These are phyloP conservation scores for Cordyceps javanica DNA, from an alignment of 2,329 filamentous ascomycete genomes.

Conservation along the genomic window DNA sequence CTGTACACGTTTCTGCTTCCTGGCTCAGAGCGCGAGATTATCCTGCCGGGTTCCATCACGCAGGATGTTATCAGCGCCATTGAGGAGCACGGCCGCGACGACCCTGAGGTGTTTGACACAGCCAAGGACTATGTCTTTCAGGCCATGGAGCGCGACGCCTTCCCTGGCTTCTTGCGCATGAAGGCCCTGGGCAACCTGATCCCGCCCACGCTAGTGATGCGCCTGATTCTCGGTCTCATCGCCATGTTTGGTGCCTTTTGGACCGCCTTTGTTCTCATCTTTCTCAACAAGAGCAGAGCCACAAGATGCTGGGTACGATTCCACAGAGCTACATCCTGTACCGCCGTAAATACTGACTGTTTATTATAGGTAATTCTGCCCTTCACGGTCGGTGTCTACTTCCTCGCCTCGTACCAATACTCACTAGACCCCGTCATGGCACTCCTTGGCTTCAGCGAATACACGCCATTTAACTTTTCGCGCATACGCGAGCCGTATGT, in stretches of 20 bases:
- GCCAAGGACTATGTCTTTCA: constrained; percentile 99
- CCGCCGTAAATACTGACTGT: neutral
- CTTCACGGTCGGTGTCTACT: constrained; percentile 86
- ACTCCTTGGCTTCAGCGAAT: constrained; percentile 86
- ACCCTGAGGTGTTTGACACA: constrained; percentile 93
- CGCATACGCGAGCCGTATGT: constrained; percentile 87
- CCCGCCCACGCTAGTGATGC: constrained; percentile 78
- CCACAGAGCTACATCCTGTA: neutral
- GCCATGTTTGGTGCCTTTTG: constrained; percentile 90
- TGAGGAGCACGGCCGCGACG: constrained; percentile 85
- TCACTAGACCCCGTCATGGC: constrained; percentile 89
- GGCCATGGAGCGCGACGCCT: constrained; percentile 99
- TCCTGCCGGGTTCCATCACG: constrained; percentile 80
- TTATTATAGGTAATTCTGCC: constrained; percentile 65
- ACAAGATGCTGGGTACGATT: constrained; percentile 74
- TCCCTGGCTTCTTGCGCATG: constrained; percentile 88
- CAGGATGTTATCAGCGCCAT: constrained; percentile 80
- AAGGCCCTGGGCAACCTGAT: constrained; percentile 96
- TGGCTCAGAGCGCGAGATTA: constrained; percentile 94
- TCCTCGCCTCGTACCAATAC: constrained; percentile 88
- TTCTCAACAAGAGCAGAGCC: constrained; percentile 68
- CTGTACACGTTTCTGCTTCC: constrained; percentile 95
- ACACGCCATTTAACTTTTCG: constrained; percentile 90
- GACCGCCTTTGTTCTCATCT: constrained; percentile 89
- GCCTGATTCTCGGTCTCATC: constrained; percentile 77